Evolutionary conservation across 2,329 filamentous ascomycete species (phyloP), one percentile per base, ranked within the genome.

Genomic region (Neofusicoccum umdonicola): DNA sequence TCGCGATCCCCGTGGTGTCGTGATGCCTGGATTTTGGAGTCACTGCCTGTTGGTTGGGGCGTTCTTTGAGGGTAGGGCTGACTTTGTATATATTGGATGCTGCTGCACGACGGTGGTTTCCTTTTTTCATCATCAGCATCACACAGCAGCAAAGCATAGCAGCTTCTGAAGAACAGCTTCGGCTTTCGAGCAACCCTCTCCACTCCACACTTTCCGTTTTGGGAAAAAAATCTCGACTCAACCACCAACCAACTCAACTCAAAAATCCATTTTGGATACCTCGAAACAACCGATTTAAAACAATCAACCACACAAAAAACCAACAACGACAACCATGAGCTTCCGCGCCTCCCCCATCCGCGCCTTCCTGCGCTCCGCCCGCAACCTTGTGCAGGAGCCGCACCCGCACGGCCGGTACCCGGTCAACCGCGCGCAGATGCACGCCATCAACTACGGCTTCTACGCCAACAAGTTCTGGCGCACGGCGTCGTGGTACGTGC

Each of bases 351-450:
- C 72, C 34, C 71, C 70, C 65, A 68, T 68, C 61, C 71, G 73
- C 66, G 52, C 67, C 63, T 72, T 77, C 68, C 42, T 56, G 45
- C 64, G 64, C 65, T 71, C 74, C 68, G 69, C 76, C 68, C 72
- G 73, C 68, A 69, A 67, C 61, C 70, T 73, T 19, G 66, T 75
- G 27, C 70, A 70, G 66, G 76, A 78, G 58, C 71, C 74, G 1
- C 76, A 77, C 67, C 76, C 76, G 4, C 74, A 74, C 64, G 71
- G 69, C 5, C 72, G 76, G 50, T 72, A 72, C 66, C 73, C 75
- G 0, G 61, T 71, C 1, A 68, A 70, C 62, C 66, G 68, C 34
- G 44, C 67, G 34, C 64, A 74, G 1, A 73, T 75, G 34, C 45
- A 72, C 9, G 69, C 72, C 44, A 68, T 71, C 44, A 72, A 68